phyloP scores from a whole-genome alignment of 2,329 filamentous ascomycete genomes.

The Penicillium paneum region DNA sequence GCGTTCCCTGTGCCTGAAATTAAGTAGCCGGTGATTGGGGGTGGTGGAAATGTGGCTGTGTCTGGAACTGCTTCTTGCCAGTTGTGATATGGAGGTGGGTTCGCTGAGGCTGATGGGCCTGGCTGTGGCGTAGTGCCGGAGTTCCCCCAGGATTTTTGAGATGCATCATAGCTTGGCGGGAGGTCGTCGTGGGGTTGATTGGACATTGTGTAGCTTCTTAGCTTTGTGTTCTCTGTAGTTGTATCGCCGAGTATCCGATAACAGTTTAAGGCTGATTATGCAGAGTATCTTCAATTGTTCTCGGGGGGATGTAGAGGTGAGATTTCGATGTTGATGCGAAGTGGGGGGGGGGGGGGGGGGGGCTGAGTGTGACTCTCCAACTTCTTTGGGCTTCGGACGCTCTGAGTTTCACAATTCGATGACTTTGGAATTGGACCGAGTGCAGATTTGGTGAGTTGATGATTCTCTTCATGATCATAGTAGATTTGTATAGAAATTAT shows the following conservation, averaged over 20 bases:
- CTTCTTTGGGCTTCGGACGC: background rate
- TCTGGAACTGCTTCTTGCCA: slow-evolving; percentile 60
- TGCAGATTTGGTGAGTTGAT: background rate
- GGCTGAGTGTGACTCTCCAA: background rate
- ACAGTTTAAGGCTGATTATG: background rate
- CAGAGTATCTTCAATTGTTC: background rate
- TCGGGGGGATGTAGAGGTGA: background rate
- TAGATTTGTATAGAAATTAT: background rate
- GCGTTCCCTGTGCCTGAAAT: slow-evolving; percentile 58
- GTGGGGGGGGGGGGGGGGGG: no score
- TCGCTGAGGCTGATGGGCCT: background rate
- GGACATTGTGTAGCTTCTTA: background rate
- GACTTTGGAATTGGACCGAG: background rate
- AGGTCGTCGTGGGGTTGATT: slow-evolving; percentile 2
- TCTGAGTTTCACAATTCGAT: background rate
- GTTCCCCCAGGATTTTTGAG: background rate
- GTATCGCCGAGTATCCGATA: background rate
- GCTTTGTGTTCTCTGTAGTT: background rate
- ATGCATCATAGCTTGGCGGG: slow-evolving; percentile 9
- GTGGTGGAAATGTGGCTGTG: slow-evolving; percentile 57
- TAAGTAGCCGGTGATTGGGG: slow-evolving; percentile 54
- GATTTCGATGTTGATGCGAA: background rate
- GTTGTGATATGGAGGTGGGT: slow-evolving; percentile 59
- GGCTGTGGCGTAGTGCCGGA: background rate
- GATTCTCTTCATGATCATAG: background rate